Evolutionary conservation across 2,329 filamentous ascomycete genomes (phyloP).

Genomic region (Cordyceps cateniannulata): DNA sequence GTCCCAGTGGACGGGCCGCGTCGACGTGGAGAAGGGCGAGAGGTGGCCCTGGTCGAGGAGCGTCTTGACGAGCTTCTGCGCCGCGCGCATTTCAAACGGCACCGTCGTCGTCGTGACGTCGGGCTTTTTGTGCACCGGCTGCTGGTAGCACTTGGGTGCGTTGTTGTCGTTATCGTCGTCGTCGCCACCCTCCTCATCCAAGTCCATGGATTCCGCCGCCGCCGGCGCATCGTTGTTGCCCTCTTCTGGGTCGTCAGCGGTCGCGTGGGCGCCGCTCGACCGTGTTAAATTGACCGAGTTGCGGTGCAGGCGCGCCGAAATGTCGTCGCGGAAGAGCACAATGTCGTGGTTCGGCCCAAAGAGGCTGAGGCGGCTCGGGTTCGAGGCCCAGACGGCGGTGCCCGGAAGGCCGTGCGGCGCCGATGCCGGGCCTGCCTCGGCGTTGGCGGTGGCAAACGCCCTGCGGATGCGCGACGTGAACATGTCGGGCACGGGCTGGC

Average conservation of each 20-base stretch:
- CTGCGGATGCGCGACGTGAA: constrained; percentile 85
- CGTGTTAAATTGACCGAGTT: constrained; percentile 64
- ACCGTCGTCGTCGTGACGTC: constrained; percentile 20
- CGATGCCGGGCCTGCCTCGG: constrained; percentile 43
- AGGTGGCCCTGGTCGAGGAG: constrained; percentile 86
- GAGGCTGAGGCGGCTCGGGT: constrained; percentile 73
- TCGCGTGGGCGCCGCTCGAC: not conserved
- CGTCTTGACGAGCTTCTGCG: constrained; percentile 80
- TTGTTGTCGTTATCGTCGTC: not conserved
- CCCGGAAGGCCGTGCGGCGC: constrained; percentile 30
- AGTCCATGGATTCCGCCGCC: constrained; percentile 32
- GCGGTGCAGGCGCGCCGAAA: constrained; percentile 71
- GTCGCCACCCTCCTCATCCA: constrained; percentile 23
- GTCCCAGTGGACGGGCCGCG: constrained; percentile 86
- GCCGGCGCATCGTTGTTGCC: constrained; percentile 2
- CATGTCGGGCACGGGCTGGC: constrained; percentile 70
- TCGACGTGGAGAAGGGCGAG: constrained; percentile 74
- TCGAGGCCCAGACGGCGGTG: constrained; percentile 78
- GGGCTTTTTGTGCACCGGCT: constrained; percentile 11
- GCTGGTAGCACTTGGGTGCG: not conserved
- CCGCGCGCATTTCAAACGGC: constrained; percentile 49
- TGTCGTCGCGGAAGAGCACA: constrained; percentile 79
- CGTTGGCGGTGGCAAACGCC: constrained; percentile 71
- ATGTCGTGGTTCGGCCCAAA: constrained; percentile 89
- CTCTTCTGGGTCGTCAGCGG: too few species aligned